phyloP scores from a whole-genome alignment of 1,284 basidiomycete genomes.

The Fomitopsis schrenkii region DNA sequence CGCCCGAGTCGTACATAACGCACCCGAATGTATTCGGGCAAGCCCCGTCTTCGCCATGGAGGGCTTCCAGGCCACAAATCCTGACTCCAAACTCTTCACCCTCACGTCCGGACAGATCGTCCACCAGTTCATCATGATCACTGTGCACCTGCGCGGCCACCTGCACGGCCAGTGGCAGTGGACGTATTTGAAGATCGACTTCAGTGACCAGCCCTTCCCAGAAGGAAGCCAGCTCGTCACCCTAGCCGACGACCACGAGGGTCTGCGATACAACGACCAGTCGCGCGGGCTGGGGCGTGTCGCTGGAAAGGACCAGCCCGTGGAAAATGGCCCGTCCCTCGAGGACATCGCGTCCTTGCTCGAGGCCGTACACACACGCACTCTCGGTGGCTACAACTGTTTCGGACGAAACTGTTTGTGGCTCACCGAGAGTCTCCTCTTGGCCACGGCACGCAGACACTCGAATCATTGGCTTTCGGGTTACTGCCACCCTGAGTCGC shows the following conservation, averaged over 20 bases:
- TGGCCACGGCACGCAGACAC: background rate
- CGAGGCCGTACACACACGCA: background rate
- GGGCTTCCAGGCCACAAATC: background rate
- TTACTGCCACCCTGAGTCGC: background rate
- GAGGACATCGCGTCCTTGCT: conserved; percentile 3
- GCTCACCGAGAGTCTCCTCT: conserved; percentile 1
- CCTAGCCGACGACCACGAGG: conserved; percentile 1
- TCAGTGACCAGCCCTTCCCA: background rate
- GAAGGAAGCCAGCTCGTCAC: background rate
- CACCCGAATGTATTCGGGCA: background rate
- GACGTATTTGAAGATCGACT: conserved; percentile 1
- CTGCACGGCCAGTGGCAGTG: background rate
- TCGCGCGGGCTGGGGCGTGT: background rate
- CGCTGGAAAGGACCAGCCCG: background rate
- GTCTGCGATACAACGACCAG: background rate
- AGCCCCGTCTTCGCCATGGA: background rate
- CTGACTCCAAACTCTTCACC: background rate
- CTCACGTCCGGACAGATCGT: background rate
- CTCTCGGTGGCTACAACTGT: conserved; percentile 2
- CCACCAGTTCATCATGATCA: conserved; percentile 3
- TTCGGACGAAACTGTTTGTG: conserved; percentile 5
- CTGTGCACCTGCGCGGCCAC: background rate
- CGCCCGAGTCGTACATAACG: background rate
- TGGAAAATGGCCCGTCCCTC: background rate
- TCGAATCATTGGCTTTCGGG: conserved; percentile 1